A percentile compares a stretch with the other conserved stretches of the same genome.
phyloP scores from a whole-genome alignment of 2,329 filamentous ascomycete genomes.

The Penicillium sp. region DNA sequence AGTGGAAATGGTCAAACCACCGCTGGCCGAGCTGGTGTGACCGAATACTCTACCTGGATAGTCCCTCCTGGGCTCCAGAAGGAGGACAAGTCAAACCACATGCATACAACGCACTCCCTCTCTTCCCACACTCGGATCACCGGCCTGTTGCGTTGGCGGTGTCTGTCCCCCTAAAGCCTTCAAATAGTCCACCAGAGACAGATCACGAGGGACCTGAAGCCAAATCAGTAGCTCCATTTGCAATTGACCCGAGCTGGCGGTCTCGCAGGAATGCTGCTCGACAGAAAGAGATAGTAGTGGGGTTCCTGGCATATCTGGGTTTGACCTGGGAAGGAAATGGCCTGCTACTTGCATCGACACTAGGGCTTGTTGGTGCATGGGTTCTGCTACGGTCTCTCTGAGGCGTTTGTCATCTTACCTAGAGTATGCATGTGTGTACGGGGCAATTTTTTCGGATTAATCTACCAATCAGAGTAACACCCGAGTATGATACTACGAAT shows the following conservation, averaged over 20 bases:
- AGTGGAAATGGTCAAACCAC: slow-evolving; percentile 75
- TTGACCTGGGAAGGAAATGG: slow-evolving; percentile 49
- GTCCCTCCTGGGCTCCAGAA: slow-evolving; percentile 53
- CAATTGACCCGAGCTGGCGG: slow-evolving; percentile 59
- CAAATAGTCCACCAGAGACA: slow-evolving; percentile 34
- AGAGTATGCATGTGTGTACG: background rate
- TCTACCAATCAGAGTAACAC: background rate
- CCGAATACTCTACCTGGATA: slow-evolving; percentile 74
- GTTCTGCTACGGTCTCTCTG: slow-evolving; percentile 41
- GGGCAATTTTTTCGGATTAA: background rate
- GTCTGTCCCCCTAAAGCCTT: slow-evolving; percentile 58
- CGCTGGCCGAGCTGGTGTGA: slow-evolving; percentile 95
- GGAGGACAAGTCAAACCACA: slow-evolving; percentile 50
- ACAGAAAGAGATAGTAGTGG: slow-evolving; percentile 59
- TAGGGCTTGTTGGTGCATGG: slow-evolving; percentile 44
- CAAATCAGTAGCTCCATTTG: slow-evolving; percentile 54
- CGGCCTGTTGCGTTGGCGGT: slow-evolving; percentile 74
- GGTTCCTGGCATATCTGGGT: slow-evolving; percentile 56
- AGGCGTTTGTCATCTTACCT: slow-evolving; percentile 17
- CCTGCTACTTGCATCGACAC: slow-evolving; percentile 38
- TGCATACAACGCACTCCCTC: slow-evolving; percentile 71
- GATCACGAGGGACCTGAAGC: slow-evolving; percentile 34
- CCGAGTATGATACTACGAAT: background rate
- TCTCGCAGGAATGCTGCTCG: slow-evolving; percentile 54
- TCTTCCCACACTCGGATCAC: slow-evolving; percentile 84